phyloP scores from a whole-genome alignment of 2,329 filamentous ascomycete genomes.

The Microcera coccophila region DNA sequence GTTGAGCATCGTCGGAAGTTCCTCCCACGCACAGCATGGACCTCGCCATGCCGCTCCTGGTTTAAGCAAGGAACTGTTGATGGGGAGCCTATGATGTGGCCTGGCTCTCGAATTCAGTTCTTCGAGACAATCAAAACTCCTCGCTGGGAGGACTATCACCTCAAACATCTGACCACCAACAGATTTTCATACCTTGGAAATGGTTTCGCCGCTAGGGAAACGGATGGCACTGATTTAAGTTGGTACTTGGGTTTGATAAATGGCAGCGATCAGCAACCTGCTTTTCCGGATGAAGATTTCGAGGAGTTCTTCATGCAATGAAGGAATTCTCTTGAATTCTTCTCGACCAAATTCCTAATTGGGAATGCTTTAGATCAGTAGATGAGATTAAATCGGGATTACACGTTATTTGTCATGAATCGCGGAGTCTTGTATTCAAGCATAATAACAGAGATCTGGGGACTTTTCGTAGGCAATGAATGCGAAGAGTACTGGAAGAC shows the following conservation, averaged over 20 bases:
- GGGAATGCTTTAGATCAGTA: no score
- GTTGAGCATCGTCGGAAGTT: constrained; percentile 29
- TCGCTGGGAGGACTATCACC: constrained; percentile 26
- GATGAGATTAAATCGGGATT: no score
- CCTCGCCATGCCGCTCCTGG: constrained; percentile 24
- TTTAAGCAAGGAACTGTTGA: constrained; percentile 26
- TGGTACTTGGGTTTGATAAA: constrained; percentile 16
- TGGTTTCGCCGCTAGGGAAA: constrained; percentile 16
- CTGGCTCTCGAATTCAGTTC: constrained; percentile 24
- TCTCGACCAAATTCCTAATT: no score
- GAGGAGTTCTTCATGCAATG: constrained; percentile 19
- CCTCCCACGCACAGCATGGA: constrained; percentile 24
- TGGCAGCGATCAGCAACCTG: constrained; percentile 18
- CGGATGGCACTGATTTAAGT: constrained; percentile 15
- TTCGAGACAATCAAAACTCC: constrained; percentile 24
- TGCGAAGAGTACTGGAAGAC: no score
- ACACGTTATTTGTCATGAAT: no score
- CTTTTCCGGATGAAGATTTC: constrained; percentile 21
- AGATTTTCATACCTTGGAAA: constrained; percentile 26
- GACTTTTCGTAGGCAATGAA: no score
- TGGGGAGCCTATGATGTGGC: constrained; percentile 26
- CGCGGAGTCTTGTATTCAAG: no score
- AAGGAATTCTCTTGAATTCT: no score
- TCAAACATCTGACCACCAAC: constrained; percentile 20
- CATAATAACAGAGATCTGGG: no score